Percentiles rank a stretch among this genome's conserved stretches.
Evolutionary conservation across 192 early-diverging fungal species (phyloP).

Genomic region (Chytriomyces sp.): DNA sequence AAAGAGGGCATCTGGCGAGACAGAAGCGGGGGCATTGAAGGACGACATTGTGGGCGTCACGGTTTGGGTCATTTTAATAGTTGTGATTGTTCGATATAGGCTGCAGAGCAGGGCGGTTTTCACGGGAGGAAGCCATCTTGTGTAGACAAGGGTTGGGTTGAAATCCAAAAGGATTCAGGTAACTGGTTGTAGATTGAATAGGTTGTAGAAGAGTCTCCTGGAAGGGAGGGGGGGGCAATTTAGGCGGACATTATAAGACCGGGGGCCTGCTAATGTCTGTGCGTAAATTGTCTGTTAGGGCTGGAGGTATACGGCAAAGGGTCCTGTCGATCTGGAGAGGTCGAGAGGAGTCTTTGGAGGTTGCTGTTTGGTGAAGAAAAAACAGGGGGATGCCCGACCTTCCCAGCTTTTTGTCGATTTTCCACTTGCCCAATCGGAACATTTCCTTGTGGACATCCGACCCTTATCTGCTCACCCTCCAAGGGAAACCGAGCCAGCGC

Average conservation of each 20-base stretch:
- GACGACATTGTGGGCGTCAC: not conserved
- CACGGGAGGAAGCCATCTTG: constrained; percentile 26
- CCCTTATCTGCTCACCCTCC: too few relatives aligned
- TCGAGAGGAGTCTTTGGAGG: not conserved
- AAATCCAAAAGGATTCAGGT: constrained; percentile 31
- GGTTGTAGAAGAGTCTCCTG: constrained; percentile 10
- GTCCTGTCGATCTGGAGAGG: not conserved
- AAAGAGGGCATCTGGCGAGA: not conserved
- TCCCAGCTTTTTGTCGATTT: too few relatives aligned
- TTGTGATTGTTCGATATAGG: not conserved
- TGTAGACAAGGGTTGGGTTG: not conserved
- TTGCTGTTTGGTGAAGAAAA: not conserved
- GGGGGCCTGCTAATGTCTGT: not conserved
- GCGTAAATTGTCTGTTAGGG: too few relatives aligned
- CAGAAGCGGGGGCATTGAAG: not conserved
- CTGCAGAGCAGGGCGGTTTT: constrained; percentile 6
- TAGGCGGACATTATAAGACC: constrained; percentile 28
- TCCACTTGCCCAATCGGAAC: too few relatives aligned
- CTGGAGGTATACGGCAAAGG: too few relatives aligned
- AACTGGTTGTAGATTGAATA: not conserved
- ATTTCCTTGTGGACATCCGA: too few relatives aligned
- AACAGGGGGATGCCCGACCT: too few relatives aligned
- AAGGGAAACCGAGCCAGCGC: too few relatives aligned
- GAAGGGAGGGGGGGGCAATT: constrained; percentile 10
- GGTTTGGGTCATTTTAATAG: not conserved